These are phyloP conservation scores for Eucommia ulmoides DNA, from an alignment of 257 asterid species.

Conservation along the genomic window DNA sequence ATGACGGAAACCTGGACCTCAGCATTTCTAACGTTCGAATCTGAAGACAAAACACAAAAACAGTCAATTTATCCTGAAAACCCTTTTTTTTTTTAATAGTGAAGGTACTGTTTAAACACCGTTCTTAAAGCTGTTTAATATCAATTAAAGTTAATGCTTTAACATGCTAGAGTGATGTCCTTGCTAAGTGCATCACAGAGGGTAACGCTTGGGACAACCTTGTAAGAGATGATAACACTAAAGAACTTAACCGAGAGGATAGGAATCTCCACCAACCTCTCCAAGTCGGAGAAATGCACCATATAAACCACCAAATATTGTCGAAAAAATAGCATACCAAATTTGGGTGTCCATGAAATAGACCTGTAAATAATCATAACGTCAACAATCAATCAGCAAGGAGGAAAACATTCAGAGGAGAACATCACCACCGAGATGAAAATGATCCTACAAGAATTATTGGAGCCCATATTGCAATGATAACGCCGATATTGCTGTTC, in stretches of 20 bases:
- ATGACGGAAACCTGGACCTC: constrained; percentile 79
- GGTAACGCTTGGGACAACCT: too few species aligned
- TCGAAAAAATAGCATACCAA: constrained; percentile 98
- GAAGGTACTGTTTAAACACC: too few species aligned
- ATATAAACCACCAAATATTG: constrained; percentile 92
- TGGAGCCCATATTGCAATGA: constrained; percentile 93
- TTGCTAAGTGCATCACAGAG: too few species aligned
- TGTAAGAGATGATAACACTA: too few species aligned
- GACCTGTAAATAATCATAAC: constrained; percentile 44
- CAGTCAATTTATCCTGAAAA: too few species aligned
- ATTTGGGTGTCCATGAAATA: constrained; percentile 97
- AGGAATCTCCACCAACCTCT: constrained; percentile 51
- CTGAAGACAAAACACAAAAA: constrained; percentile 32
- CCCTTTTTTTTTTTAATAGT: too few species aligned
- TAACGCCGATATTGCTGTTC: constrained; percentile 74
- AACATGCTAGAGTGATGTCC: too few species aligned
- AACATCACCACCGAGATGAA: constrained; percentile 12
- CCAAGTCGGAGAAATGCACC: constrained; percentile 99
- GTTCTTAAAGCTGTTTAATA: too few species aligned
- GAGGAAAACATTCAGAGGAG: constrained; percentile 10
- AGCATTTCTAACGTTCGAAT: constrained; percentile 91
- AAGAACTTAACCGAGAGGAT: too few species aligned
- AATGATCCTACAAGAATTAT: constrained; percentile 55
- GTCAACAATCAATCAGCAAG: constrained; percentile 7
- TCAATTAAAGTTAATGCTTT: too few species aligned